Base-by-base conservation (phyloP, 306 rosid genomes). In the Rubus idaeus region DNA sequence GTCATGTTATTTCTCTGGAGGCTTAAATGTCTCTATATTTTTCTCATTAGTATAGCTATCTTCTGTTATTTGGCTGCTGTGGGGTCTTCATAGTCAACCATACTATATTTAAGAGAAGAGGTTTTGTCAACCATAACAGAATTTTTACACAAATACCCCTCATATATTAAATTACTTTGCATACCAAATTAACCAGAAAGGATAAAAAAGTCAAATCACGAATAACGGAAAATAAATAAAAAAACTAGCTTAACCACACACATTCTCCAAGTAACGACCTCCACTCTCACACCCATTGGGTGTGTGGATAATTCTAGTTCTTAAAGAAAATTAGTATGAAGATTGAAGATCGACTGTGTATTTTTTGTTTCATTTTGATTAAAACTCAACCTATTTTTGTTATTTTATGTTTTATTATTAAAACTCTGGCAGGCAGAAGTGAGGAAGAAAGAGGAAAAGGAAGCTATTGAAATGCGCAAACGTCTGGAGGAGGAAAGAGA, bases 401-500 rank as follows among this genome's bases (percentile, higher is more conserved):
- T 69, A 46, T 68, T 73, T 55, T 74, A 73, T 3, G 72, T 64
- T 75, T 56, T 76, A 74, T 7, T 78, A 68, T 55, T 78, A 73
- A 68, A 71, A 75, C 57, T 62, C 51, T 81, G 74, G 81, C 82
- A 96, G 99, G 88, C 89, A 3, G 99, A 96, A 86, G 90, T 93
- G 74, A 89, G 97, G 90, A 96, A 79, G 71, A 91, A 84, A 83
- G 98, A 96, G 88, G 99, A 96, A 84, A 92, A 78, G 84, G 99
- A 96, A 87, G 99, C 97, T 70, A 94, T 97, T 78, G 99, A 96
- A 90, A 93, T 96, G 76, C 83, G 91, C 87, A 93, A 92, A 82
- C 96, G 98, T 5, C 97, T 92, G 66, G 98, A 96, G 82, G 99
- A 96, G 85, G 90, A 89, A 70, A 91, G 99, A 74, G 99, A 96